Evolutionary conservation across 768 basidiomycete species (phyloP), one percentile per base, ranked within the genome.

Genomic region (Rubroboletus satanas): DNA sequence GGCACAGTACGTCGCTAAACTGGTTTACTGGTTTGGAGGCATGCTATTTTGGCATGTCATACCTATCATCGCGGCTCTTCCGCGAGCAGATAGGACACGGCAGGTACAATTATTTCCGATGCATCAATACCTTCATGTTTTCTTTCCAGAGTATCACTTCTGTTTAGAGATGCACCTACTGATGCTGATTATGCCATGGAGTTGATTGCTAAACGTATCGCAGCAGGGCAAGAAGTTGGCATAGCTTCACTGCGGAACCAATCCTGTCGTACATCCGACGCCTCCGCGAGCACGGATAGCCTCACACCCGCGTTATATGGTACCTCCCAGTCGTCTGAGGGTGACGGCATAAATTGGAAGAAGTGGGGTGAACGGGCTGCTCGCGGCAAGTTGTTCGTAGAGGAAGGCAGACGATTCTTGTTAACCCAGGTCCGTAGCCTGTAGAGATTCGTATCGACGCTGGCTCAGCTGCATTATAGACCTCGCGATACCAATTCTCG

Each of bases 131-230:
- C 14, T 43, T 59, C 39, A 60, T 23, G 42, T 29, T 41, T 42
- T 17, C 18, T 51, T 49, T 51, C 7, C 43, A 85, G 82, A 38
- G 48, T 83, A 12, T 79, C 81, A 21, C 70, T 74, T 7, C 69
- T 74, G 4, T 75, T 87, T 46, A 56, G 62, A 36, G 77, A 83
- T 55, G 79, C 78, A 11, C 85, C 87, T 0, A 88, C 84, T 4
- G 85, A 88, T 59, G 77, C 81, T 4, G 84, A 88, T 45, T 83
- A 84, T 61, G 85, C 87, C 2, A 87, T 87, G 82, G 77, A 84
- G 36, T 65, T 88, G 11, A 86, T 88, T 17, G 78, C 84, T 4
- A 74, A 77, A 52, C 80, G 86, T 8, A 75, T 86, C 5, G 77
- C 80, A 33, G 70, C 75, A 18, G 85, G 85, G 7, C 71, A 84